Evolutionary conservation across 148 eudicot genomes (phyloP), one percentile per base, ranked within the genome.

Genomic region (Fagopyrum tataricum): DNA sequence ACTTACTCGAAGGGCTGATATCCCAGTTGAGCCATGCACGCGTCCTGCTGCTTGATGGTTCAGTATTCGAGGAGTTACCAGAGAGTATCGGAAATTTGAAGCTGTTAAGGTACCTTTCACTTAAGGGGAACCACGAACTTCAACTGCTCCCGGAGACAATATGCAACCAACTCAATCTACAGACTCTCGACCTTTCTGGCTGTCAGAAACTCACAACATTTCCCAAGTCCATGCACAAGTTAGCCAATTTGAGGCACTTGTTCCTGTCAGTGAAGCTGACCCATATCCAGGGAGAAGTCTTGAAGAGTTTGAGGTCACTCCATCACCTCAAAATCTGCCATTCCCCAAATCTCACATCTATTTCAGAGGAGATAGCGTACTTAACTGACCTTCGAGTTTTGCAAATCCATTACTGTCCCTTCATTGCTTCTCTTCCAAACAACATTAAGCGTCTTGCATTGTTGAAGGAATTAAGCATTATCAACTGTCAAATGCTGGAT

Each of bases 31-130:
- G 9, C 1, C 31, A 59, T 43, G 26, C 78, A 1, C 52, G 84
- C 18, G 67, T 75, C 9, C 17, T 82, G 51, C 69, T 56, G 2
- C 44, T 82, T 48, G n/a, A 56, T 7, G 12, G 5, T 17, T 7
- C 43, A 17, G 41, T 8, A 4, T 13, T 79, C 8, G 42, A 44
- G 39, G 5, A 20, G 24, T 69, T 78, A 21, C 71, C 77, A 0
- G 20, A 73, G 10, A 40, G 64, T 7, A 70, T 82, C 18, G 79
- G 71, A n/a, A 14, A 70, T 3, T 7, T 82, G 42, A 43, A 75
- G 49, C 77, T 73, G 68, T 31, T 82, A 73, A 73, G 81, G 59
- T 73, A 76, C 73, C 73, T 78, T 20, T 47, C 76, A 51, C 77
- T 78, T 11, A 6, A 40, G 17, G 24, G 0, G 0, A 76, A 76